Conservation (phyloP, 202 grass and related monocot species). For the Carex arenaria region DNA sequence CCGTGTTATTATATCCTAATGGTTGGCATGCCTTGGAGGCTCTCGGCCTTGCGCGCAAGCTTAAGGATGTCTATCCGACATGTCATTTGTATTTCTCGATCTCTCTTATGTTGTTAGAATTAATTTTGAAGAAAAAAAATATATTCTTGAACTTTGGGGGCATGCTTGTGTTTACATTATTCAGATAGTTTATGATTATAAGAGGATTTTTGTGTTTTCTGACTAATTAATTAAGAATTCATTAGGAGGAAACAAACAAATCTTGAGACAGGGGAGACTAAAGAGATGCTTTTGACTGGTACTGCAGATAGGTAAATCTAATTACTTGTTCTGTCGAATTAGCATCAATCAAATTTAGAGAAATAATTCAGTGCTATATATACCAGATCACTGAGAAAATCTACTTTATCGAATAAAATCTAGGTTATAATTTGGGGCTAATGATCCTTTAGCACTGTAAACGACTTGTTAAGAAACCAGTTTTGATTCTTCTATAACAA, state of each 20-base stretch:
- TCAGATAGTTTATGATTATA: not conserved
- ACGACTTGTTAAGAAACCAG: not conserved
- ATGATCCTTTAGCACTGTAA: not conserved
- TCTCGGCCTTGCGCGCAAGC: constrained; percentile 17
- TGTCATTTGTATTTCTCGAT: constrained; percentile 10
- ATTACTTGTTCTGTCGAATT: constrained; percentile 10
- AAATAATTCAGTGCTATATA: not conserved
- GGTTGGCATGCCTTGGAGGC: constrained; percentile 30
- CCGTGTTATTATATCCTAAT: constrained; percentile 17
- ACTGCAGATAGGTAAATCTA: constrained; percentile 17
- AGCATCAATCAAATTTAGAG: not conserved
- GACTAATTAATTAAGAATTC: not conserved
- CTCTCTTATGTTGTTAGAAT: not conserved
- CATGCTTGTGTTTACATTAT: not conserved
- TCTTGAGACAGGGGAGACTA: constrained; percentile 21
- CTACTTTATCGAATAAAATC: too few relatives aligned
- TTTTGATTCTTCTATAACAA: not conserved
- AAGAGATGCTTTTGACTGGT: constrained; percentile 15
- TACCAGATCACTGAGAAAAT: not conserved
- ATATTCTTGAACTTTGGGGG: not conserved
- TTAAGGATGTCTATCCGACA: not conserved
- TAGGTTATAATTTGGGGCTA: too few relatives aligned
- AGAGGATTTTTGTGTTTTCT: not conserved
- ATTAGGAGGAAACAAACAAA: constrained; percentile 21
- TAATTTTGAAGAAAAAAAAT: not conserved